These are phyloP conservation scores for Hymenoscyphus repandus DNA, from an alignment of 2,329 filamentous ascomycete species.

Conservation along the genomic window DNA sequence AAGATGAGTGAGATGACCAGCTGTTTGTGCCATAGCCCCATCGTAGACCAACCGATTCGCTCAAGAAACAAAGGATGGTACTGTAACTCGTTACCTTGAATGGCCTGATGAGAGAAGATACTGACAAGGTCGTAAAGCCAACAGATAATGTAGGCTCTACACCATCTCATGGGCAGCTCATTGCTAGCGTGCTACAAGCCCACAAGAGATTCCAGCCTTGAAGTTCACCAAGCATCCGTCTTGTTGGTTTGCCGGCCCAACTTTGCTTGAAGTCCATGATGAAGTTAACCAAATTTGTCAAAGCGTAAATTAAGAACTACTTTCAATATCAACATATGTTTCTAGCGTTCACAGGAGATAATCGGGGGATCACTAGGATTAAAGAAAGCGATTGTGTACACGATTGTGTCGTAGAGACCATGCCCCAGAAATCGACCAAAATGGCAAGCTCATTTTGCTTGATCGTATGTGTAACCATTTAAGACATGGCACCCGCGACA, in stretches of 20 bases:
- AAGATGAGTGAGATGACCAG: constrained; percentile 38
- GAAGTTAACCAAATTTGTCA: constrained; percentile 40
- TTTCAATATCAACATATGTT: constrained; percentile 36
- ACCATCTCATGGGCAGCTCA: constrained; percentile 40
- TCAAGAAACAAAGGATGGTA: constrained; percentile 33
- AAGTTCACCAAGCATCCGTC: constrained; percentile 36
- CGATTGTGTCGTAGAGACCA: constrained; percentile 39
- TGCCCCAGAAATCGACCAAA: constrained; percentile 41
- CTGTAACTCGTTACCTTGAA: constrained; percentile 34
- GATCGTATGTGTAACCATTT: constrained; percentile 38
- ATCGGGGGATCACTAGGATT: constrained; percentile 31
- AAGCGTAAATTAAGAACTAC: constrained; percentile 38
- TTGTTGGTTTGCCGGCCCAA: constrained; percentile 42
- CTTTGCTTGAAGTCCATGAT: constrained; percentile 40
- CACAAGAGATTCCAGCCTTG: constrained; percentile 38
- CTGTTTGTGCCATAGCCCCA: constrained; percentile 36
- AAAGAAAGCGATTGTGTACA: constrained; percentile 37
- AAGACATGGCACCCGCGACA: constrained; percentile 39
- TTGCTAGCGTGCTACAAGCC: constrained; percentile 35
- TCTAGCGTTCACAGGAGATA: constrained; percentile 22
- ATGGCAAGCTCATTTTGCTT: constrained; percentile 35
- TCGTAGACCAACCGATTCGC: constrained; percentile 38
- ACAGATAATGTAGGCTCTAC: constrained; percentile 43
- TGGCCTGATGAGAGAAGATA: constrained; percentile 36
- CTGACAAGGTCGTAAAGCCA: constrained; percentile 50